phyloP scores from a whole-genome alignment of 2,329 filamentous ascomycete species.

The Calonectria hawksworthii region DNA sequence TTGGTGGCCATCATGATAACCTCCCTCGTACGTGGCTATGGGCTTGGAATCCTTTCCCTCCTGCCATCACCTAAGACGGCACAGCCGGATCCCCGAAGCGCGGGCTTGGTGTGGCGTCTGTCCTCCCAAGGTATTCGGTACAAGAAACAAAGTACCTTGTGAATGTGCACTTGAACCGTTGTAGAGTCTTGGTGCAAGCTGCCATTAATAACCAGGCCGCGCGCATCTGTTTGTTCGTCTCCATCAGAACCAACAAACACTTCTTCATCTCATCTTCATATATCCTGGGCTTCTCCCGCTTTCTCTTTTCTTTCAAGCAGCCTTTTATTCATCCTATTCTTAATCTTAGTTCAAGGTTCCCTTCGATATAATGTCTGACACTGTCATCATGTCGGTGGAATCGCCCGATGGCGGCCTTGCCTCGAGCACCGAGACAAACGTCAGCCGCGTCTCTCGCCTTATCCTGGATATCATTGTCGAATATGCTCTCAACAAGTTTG shows the following conservation, averaged over 20 bases:
- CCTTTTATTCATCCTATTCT: neutral
- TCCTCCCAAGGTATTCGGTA: neutral
- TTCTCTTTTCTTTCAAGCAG: neutral
- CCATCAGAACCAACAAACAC: neutral
- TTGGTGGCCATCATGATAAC: constrained; percentile 56
- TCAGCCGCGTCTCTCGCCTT: constrained; percentile 17
- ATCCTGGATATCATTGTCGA: constrained; percentile 46
- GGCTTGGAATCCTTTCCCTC: neutral
- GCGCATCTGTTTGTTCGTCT: neutral
- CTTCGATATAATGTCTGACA: neutral
- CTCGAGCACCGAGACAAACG: constrained; percentile 19
- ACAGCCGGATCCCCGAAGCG: neutral
- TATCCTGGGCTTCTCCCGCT: neutral
- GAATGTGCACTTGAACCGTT: neutral
- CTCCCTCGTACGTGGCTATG: constrained; percentile 47
- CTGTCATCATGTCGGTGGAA: neutral
- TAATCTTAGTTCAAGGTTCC: neutral
- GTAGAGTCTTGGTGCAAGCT: neutral
- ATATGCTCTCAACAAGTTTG: constrained; percentile 46
- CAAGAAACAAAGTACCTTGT: neutral
- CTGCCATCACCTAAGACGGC: neutral
- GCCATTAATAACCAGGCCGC: neutral
- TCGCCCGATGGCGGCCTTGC: neutral
- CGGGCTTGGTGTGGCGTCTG: neutral
- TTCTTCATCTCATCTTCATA: neutral